These are phyloP conservation scores for Tanacetum coccineum DNA, from an alignment of 129 eudicot species.

Conservation along the genomic window DNA sequence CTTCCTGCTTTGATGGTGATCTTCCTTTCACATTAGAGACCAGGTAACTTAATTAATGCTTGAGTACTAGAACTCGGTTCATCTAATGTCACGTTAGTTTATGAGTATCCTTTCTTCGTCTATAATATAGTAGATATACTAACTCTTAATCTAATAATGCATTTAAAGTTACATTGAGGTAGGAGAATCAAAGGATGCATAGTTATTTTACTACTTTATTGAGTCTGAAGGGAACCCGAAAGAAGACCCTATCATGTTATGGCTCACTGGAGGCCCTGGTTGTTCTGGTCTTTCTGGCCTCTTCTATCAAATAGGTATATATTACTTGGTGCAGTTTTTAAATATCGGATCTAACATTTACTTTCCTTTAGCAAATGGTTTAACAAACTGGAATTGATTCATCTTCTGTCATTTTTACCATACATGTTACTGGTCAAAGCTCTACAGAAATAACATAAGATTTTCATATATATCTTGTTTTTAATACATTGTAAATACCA, in stretches of 20 bases:
- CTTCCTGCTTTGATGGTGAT: conserved; percentile 30
- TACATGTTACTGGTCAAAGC: no score
- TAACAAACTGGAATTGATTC: no score
- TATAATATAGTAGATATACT: conserved; percentile 1
- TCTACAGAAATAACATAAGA: no score
- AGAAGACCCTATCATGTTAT: conserved; percentile 31
- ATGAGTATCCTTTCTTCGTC: neutral
- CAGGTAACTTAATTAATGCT: conserved; percentile 24
- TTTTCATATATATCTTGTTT: no score
- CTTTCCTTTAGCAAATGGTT: no score
- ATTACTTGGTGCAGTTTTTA: no score
- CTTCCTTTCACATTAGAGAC: conserved; percentile 46
- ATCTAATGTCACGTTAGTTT: neutral
- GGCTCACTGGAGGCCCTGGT: conserved; percentile 36
- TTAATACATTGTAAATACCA: no score
- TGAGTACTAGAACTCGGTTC: neutral
- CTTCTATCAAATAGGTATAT: conserved; percentile 22
- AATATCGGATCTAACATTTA: no score
- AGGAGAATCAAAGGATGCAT: conserved; percentile 28
- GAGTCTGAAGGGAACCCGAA: conserved; percentile 28
- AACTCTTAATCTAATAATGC: conserved; percentile 1
- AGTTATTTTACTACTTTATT: conserved; percentile 27
- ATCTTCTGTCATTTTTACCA: no score
- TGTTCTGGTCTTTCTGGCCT: conserved; percentile 27
- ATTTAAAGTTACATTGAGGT: conserved; percentile 22